These are phyloP conservation scores for Colletotrichum gloeosporioides DNA, from an alignment of 2,329 filamentous ascomycete species.

Conservation along the genomic window DNA sequence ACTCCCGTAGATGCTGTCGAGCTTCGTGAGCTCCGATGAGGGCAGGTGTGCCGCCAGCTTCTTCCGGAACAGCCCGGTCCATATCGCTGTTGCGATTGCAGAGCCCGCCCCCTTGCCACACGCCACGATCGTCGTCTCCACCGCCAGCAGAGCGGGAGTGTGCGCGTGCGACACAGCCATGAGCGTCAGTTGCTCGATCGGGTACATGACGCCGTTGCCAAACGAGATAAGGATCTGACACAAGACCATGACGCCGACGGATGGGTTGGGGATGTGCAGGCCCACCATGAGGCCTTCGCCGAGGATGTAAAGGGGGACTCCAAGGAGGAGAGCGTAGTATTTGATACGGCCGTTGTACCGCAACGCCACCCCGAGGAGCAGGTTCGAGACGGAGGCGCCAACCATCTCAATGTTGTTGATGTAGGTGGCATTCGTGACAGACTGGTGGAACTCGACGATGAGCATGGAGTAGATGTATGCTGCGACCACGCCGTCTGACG, in stretches of 20 bases:
- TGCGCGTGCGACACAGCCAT: constrained; percentile 22
- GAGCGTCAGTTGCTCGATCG: neutral
- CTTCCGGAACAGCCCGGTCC: constrained; percentile 38
- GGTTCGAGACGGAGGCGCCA: constrained; percentile 28
- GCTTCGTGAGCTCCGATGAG: constrained; percentile 25
- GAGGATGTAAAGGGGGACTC: neutral
- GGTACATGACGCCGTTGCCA: neutral
- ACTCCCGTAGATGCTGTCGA: constrained; percentile 47
- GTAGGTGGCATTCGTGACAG: constrained; percentile 31
- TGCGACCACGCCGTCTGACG: constrained; percentile 26
- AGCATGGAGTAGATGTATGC: constrained; percentile 37
- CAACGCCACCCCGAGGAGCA: neutral
- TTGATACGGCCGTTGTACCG: neutral
- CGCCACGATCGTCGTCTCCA: constrained; percentile 28
- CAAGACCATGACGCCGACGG: neutral
- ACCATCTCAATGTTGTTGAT: constrained; percentile 38
- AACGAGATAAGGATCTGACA: neutral
- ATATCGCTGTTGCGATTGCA: constrained; percentile 35
- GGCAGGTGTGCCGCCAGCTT: neutral
- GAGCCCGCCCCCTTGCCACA: constrained; percentile 35
- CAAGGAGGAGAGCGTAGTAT: neutral
- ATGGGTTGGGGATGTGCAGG: neutral
- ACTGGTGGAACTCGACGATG: constrained; percentile 45
- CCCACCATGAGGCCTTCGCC: neutral
- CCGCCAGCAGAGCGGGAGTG: constrained; percentile 29